phyloP scores from a whole-genome alignment of 139 green algal species.

The Chlorella vulgaris region DNA sequence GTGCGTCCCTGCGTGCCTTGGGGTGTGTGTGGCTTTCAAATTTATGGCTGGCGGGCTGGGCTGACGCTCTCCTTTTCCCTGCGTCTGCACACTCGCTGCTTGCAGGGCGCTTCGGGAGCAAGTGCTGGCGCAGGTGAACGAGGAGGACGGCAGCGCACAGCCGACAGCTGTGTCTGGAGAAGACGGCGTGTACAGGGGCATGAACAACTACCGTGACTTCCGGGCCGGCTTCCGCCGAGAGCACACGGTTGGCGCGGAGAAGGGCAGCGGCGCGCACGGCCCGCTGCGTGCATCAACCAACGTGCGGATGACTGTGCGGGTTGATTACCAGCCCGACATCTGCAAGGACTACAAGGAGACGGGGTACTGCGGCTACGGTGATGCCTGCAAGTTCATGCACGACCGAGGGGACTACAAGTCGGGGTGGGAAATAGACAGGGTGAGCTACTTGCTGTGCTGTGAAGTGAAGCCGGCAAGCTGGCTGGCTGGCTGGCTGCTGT shows the following conservation, averaged over 20 bases:
- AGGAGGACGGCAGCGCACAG: no score
- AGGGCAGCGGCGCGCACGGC: slow-evolving; percentile 79
- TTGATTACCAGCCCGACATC: slow-evolving; percentile 99
- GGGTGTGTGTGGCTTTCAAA: no score
- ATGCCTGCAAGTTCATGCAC: slow-evolving; percentile 99
- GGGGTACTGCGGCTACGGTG: slow-evolving; percentile 95
- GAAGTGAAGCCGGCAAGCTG: neutral
- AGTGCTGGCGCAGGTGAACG: slow-evolving; percentile 54
- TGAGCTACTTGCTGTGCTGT: slow-evolving; percentile 35
- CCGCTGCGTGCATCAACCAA: slow-evolving; percentile 80
- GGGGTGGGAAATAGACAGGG: slow-evolving; percentile 88
- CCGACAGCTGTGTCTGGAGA: neutral
- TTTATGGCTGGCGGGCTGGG: no score
- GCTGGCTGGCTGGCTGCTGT: neutral
- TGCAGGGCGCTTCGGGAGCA: slow-evolving; percentile 66
- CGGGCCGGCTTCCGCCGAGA: slow-evolving; percentile 72
- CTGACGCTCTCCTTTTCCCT: no score
- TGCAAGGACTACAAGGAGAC: slow-evolving; percentile 99
- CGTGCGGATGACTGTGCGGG: slow-evolving; percentile 72
- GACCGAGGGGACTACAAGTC: slow-evolving; percentile 99
- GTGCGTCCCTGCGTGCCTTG: no score
- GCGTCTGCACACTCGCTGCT: neutral
- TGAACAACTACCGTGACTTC: slow-evolving; percentile 85
- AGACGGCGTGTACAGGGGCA: slow-evolving; percentile 77
- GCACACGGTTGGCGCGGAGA: slow-evolving; percentile 50